Conservation (phyloP, 2,329 filamentous ascomycete genomes). For the Aspergillus novoparasiticus region DNA sequence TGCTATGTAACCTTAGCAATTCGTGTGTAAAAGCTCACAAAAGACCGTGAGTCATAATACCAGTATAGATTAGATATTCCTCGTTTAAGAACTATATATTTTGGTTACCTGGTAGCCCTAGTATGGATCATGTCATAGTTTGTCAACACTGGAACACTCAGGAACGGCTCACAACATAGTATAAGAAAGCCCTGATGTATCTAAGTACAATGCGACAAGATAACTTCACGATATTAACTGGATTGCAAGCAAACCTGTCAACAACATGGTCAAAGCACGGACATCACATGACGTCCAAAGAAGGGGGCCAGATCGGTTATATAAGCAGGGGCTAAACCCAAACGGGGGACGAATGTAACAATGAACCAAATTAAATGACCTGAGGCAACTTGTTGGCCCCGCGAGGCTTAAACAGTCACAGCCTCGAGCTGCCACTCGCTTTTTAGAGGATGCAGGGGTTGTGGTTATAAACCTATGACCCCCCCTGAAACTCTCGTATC, state of each 20-base stretch:
- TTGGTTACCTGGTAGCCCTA: no score
- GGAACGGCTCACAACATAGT: not conserved
- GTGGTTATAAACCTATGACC: not conserved
- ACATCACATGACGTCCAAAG: not conserved
- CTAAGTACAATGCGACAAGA: no score
- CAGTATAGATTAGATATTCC: no score
- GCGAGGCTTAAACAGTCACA: constrained; percentile 3
- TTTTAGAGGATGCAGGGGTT: not conserved
- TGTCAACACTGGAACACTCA: not conserved
- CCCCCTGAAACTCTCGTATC: not conserved
- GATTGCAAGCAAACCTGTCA: not conserved
- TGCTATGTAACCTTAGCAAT: no score
- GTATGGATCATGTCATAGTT: not conserved
- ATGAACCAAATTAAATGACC: not conserved
- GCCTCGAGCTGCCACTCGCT: not conserved
- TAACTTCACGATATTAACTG: no score
- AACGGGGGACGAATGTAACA: not conserved
- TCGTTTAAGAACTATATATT: not conserved
- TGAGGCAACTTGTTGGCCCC: not conserved
- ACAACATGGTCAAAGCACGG: not conserved
- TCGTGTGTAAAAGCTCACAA: not conserved
- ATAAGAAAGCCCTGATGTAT: no score
- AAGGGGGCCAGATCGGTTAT: not conserved
- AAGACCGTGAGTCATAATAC: not conserved
- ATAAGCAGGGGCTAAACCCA: not conserved